Evolutionary conservation across 176 grass and related monocot genomes (phyloP), one percentile per base, ranked within the genome.

Genomic region (Rhipidocladum racemiflorum): DNA sequence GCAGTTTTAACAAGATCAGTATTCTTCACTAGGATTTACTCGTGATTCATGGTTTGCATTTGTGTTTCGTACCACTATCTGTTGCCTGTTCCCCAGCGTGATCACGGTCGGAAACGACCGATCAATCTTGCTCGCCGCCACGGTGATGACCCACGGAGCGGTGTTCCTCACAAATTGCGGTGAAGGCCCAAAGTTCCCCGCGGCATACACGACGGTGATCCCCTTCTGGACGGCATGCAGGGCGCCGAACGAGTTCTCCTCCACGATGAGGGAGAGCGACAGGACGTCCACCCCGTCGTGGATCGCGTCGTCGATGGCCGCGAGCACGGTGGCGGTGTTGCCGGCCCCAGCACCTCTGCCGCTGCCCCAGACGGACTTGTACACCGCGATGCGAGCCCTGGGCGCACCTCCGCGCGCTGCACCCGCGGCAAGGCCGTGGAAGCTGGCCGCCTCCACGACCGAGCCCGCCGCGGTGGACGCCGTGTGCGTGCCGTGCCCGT

Each of bases 111-210:
- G 86, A 3, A 79, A 88, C 0, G 74, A 88, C 16, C 81, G 67
- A 67, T 88, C 86, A 0, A 84, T 57, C 67, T 38, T 83, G 75
- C 67, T 88, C 0, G 81, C 81, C 0, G 67, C 86, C 0, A 84
- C 86, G 7, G 86, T 88, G 57, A 88, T 83, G 73, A 64, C 86
- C 86, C 80, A 88, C 0, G 86, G 80, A 13, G 74, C 81, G 0
- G 45, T 88, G 21, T 88, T 88, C 14, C 0, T 0, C 0, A 88
- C 0, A 0, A 32, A 1, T 7, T 67, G 74, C 0, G 74, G 60
- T 0, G 3, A 5, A 4, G 86, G 81, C 0, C 86, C 80, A 0
- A 0, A 0, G n/a, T 88, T 84, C 4, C 28, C 67, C 0, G 1
- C 86, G 0, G 38, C 4, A 2, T 84, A 84, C 46, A 84, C 81